phyloP scores from a whole-genome alignment of 768 basidiomycete species.

The Suillus subaureus region DNA sequence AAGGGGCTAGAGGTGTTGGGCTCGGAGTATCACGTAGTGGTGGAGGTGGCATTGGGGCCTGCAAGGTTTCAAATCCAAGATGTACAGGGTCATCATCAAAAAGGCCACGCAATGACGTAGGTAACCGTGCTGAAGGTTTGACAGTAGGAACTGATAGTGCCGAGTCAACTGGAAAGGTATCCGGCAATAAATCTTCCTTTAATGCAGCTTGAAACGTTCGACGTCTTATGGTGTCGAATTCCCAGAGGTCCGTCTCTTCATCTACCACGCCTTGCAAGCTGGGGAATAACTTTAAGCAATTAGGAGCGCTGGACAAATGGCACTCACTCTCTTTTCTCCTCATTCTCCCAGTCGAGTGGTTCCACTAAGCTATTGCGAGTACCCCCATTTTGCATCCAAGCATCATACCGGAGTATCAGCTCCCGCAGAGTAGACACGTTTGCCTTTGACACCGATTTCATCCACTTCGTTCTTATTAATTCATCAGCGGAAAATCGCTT shows the following conservation, averaged over 20 bases:
- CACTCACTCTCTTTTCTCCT: conserved; percentile 59
- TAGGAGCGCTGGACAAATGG: conserved; percentile 6
- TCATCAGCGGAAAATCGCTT: conserved; percentile 92
- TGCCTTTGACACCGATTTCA: conserved; percentile 71
- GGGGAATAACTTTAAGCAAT: conserved; percentile 8
- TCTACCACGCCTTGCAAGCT: conserved; percentile 24
- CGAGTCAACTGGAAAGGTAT: conserved; percentile 18
- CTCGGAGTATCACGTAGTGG: conserved; percentile 28
- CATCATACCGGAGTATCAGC: conserved; percentile 75
- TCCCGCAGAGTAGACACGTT: conserved; percentile 75
- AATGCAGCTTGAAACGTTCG: conserved; percentile 31
- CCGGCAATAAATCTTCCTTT: conserved; percentile 26
- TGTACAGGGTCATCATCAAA: conserved; percentile 63
- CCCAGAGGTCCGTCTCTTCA: conserved; percentile 56
- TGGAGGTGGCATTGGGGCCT: conserved; percentile 37
- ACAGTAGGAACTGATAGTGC: conserved; percentile 44
- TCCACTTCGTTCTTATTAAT: conserved; percentile 86
- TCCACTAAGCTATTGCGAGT: conserved; percentile 77
- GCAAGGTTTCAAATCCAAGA: conserved; percentile 41
- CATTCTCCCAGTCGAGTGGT: conserved; percentile 71
- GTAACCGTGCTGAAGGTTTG: conserved; percentile 56
- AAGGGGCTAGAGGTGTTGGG: conserved; percentile 27
- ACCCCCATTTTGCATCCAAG: conserved; percentile 67
- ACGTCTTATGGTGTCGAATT: conserved; percentile 73
- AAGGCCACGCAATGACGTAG: conserved; percentile 75